Evolutionary conservation across 1,284 basidiomycete species (phyloP).

Genomic region (Ceratobasidium sp.): DNA sequence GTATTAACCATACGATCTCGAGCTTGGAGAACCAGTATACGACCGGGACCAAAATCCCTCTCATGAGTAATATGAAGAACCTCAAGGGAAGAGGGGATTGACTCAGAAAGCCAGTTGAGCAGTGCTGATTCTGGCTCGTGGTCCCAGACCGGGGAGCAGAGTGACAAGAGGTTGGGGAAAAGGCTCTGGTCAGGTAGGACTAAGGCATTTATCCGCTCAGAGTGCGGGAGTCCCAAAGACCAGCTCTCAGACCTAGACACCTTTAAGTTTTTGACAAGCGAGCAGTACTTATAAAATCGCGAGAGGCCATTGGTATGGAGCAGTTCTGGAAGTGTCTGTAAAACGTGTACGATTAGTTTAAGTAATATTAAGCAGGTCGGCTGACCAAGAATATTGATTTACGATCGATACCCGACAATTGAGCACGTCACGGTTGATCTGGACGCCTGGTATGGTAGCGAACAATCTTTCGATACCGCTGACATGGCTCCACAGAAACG

Average conservation of each 20-base stretch:
- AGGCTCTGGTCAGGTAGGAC: not conserved
- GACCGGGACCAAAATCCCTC: not conserved
- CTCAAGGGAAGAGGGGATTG: not conserved
- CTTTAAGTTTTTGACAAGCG: conserved; percentile 1
- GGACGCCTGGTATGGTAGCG: not conserved
- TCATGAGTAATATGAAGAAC: not conserved
- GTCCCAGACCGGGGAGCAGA: not conserved
- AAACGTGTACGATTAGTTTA: not conserved
- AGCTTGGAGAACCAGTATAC: not conserved
- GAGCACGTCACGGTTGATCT: not conserved
- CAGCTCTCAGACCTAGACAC: not conserved
- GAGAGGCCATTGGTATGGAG: not conserved
- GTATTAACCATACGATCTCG: not conserved
- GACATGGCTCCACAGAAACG: not conserved
- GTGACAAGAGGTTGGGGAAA: not conserved
- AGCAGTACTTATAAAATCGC: not conserved
- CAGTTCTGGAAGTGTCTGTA: not conserved
- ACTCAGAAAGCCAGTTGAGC: not conserved
- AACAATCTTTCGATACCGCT: not conserved
- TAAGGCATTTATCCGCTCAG: not conserved
- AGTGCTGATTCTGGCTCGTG: not conserved
- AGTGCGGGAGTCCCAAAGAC: not conserved
- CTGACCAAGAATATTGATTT: not conserved
- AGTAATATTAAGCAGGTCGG: not conserved
- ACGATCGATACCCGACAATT: not conserved